Evolutionary conservation across 2,329 filamentous ascomycete genomes (phyloP), one percentile per base, ranked within the genome.

Genomic region (Thelonectria blattea): DNA sequence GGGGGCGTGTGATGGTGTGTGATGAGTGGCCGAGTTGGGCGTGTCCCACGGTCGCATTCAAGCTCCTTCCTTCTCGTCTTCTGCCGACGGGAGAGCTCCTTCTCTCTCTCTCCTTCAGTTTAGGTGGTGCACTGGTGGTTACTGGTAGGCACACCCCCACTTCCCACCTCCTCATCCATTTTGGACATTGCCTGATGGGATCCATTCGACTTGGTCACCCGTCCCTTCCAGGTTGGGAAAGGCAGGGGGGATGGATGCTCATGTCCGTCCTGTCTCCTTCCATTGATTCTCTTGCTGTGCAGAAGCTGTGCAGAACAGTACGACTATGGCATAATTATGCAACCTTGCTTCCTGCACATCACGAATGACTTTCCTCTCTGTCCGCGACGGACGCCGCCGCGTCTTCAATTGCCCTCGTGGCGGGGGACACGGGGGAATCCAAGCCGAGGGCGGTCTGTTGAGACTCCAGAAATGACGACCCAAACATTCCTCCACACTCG

Each of bases 141-240:
- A n/a, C n/a, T n/a, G n/a, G 27, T 7, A 30, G 27, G 27, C 8
- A 54, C 34, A 46, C 22, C 20, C 20, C 20, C 42, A 22, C 20
- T 22, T 24, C 18, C 3, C 24, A 41, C 5, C 27, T 30, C 27
- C 27, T 49, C 53, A 20, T 22, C 34, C 39, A 37, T 42, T 39
- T 47, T 47, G 43, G 37, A 41, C 22, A 56, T 56, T 56, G 53
- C 53, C 46, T 56, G 53, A 50, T 45, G 46, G 45, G 53, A 43
- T 56, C 53, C 53, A 56, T 42, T 56, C 12, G 39, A 34, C 53
- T 56, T 56, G 53, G 53, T 56, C 53, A 50, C 46, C 47, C 46
- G 53, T 48, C 47, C 34, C 27, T 37, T 24, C 45, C 41, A 56
- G 32, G 51, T 45, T 46, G 51, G 22, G 32, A 12, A 43, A 43